phyloP scores from a whole-genome alignment of 345 rosid genomes.

The Pelargonium nanum region DNA sequence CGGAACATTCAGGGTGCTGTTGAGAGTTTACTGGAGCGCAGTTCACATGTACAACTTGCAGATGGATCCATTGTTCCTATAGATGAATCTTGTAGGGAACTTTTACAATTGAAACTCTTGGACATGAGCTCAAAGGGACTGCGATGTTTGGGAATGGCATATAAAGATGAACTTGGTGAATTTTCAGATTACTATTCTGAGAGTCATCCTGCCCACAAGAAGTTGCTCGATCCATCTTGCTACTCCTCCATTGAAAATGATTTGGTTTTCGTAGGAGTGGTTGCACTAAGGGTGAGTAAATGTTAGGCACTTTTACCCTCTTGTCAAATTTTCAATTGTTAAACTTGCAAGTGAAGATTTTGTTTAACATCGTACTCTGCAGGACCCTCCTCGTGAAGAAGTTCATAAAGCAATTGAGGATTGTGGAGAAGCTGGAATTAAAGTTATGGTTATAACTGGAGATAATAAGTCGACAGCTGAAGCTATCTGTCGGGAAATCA shows the following conservation, averaged over 20 bases:
- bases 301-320: background rate
- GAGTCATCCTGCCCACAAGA: constrained; percentile 73
- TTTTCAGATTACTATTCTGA: constrained; percentile 64
- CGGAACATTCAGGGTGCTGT: constrained; percentile 69
- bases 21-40: constrained; percentile 73
- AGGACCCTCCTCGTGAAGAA: constrained; percentile 95
- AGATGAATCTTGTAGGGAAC: constrained; percentile 64
- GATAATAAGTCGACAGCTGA: constrained; percentile 96
- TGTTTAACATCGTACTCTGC: constrained; percentile 1
- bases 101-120: constrained; percentile 43
- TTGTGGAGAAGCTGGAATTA: constrained; percentile 75
- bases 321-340: too few species aligned
- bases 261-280: constrained; percentile 68
- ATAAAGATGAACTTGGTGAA: constrained; percentile 72
- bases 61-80: constrained; percentile 66
- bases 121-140: constrained; percentile 82
- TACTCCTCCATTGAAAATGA: constrained; percentile 64
- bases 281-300: constrained; percentile 62
- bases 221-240: constrained; percentile 68
- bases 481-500: constrained; percentile 70
- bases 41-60: constrained; percentile 69
- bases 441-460: constrained; percentile 88
- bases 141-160: constrained; percentile 82
- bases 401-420: constrained; percentile 69
- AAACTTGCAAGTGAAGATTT: background rate